Evolutionary conservation across 2,329 filamentous ascomycete species (phyloP).

Genomic region (Phialophora tarda): DNA sequence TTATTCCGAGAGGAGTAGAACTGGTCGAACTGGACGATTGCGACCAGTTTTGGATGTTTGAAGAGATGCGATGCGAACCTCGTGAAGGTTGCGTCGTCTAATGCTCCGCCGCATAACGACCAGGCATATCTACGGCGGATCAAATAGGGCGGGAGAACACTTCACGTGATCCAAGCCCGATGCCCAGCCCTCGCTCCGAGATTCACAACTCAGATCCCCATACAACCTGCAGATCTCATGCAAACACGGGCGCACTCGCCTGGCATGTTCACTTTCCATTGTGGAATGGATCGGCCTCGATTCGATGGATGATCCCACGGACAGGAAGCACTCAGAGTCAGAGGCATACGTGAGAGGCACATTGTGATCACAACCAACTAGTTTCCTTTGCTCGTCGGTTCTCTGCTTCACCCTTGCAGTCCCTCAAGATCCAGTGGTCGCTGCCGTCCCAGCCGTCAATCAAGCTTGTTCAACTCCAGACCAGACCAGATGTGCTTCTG

Average conservation of each 20-base stretch:
- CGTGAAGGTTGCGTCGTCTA: neutral
- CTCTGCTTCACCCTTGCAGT: neutral
- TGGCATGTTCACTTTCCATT: neutral
- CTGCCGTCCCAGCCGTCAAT: neutral
- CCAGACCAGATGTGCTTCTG: neutral
- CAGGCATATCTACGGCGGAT: neutral
- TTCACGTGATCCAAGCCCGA: neutral
- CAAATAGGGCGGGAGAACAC: too few relatives aligned
- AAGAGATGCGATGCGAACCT: neutral
- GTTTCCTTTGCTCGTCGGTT: neutral
- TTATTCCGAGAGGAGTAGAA: neutral
- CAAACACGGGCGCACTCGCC: neutral
- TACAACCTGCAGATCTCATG: neutral
- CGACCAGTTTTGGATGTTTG: neutral
- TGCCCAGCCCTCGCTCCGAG: neutral
- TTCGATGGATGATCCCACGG: neutral
- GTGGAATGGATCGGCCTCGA: neutral
- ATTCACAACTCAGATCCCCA: neutral
- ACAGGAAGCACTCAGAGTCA: neutral
- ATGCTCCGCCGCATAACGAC: neutral
- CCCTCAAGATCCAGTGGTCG: neutral
- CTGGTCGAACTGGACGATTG: neutral
- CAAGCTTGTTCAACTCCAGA: neutral
- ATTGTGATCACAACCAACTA: neutral
- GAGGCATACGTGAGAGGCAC: neutral